A percentile compares a stretch with the other conserved stretches of the same genome.
These are phyloP conservation scores for Amanita polypyramis DNA, from an alignment of 768 basidiomycete species.

Conservation along the genomic window DNA sequence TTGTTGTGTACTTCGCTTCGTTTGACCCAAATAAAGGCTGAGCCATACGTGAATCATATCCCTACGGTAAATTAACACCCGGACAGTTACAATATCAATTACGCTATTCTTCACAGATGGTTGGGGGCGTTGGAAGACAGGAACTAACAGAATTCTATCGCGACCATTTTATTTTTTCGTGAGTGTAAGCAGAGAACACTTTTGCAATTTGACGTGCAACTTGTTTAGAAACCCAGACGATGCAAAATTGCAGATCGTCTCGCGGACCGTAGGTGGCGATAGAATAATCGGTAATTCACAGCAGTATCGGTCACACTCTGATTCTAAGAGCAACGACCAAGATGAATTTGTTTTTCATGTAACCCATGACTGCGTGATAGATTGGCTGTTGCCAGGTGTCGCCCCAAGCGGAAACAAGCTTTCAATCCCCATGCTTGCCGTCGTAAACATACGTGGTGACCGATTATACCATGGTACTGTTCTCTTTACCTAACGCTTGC, in stretches of 20 bases:
- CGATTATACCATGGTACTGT: conserved; percentile 24
- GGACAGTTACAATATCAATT: neutral
- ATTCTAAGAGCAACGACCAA: conserved; percentile 10
- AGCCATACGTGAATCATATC: conserved; percentile 52
- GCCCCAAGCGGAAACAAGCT: conserved; percentile 40
- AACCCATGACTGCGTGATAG: conserved; percentile 33
- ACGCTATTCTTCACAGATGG: conserved; percentile 26
- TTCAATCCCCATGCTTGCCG: conserved; percentile 40
- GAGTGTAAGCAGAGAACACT: conserved; percentile 8
- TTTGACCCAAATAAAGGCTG: conserved; percentile 22
- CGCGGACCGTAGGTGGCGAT: conserved; percentile 41
- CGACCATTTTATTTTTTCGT: conserved; percentile 46
- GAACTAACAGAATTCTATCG: conserved; percentile 42
- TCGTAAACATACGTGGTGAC: conserved; percentile 40
- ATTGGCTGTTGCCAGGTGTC: conserved; percentile 43
- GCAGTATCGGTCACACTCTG: neutral
- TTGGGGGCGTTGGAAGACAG: conserved; percentile 43
- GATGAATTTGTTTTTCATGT: conserved; percentile 41
- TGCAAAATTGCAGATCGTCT: conserved; percentile 30
- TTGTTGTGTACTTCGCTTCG: no score
- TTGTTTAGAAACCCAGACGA: conserved; percentile 36
- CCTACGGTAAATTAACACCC: conserved; percentile 30
- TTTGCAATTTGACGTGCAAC: neutral
- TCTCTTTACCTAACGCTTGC: neutral
- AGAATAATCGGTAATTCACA: conserved; percentile 34